Base-by-base conservation (phyloP, 805 yeast genomes). In the Kazachstania psychrophila region DNA sequence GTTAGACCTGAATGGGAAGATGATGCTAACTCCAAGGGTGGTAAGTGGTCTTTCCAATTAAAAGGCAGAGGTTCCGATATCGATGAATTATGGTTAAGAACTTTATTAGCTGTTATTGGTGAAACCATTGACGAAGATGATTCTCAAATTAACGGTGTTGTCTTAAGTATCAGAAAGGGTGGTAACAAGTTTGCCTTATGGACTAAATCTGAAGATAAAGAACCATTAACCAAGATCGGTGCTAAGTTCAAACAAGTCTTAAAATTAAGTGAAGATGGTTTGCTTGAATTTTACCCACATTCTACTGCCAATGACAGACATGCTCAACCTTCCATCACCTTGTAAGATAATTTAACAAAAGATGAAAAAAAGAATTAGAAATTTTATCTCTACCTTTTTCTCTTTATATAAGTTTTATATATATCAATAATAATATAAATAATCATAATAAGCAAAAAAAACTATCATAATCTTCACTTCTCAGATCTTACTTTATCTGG, bases 1-100 rank as follows among this genome's bases (percentile, higher is more conserved):
- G 77, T 92, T 54, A 81, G 85, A 63, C 98, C 98, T 39, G 97
- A 92, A 72, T 92, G 98, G 98, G 98, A 92, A 71, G 97, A 92
- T 63, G 70, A 67, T 37, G 74, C 76, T 47, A 92, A 92, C 65
- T 63, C 83, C 42, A 72, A 78, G 50, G 98, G 98, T 58, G 98
- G 98, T 56, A 86, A 84, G 67, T 92, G 96, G 95, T 71, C 83
- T 29, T 83, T 74, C 65, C 78, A 73, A 64, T 77, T 81, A 64
- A 79, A 70, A 60, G 71, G 74, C 44, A 80, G 72, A 46, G 61
- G 65, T 44, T 64, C 68, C 31, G 77, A 76, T 43, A 78, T 86
- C 59, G 89, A 88, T 61, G 94, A 87, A 49, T 70, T 85, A 56
- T 92, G 97, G 98, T 77, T 86, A 57, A 71, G 94, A 63, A 77